Evolutionary conservation across 768 basidiomycete species (phyloP), one percentile per base, ranked within the genome.

Genomic region (Pholiota molesta): DNA sequence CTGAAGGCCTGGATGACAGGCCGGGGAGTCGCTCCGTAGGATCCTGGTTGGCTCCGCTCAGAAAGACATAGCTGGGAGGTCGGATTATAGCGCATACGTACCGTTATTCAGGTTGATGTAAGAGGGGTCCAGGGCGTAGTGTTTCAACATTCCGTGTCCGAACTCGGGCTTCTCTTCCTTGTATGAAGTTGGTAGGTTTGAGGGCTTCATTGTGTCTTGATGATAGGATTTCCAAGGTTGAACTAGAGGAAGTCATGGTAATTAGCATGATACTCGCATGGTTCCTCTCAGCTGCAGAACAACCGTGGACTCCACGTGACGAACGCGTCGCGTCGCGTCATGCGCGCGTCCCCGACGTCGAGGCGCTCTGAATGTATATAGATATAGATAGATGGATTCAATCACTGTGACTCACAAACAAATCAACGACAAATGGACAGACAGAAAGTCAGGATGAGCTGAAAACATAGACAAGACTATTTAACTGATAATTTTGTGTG

Each of bases 21-120:
- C 9, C 73, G 74, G 0, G 88, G 85, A 1, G 85, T 71, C 1
- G 84, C 81, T 3, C 88, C 88, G 65, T 81, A 88, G 0, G 87
- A 83, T 14, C 87, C 88, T 89, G 59, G 35, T 16, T 17, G 21
- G 5, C 2, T 19, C 45, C 1, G 9, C 14, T 33, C 31, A 31
- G 10, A 17, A n/a, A 19, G 29, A 5, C 3, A 9, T 2, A 19
- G 62, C 16, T 2, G 21, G 13, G 19, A 44, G 21, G 29, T 21
- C 16, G 21, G 23, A 7, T 2, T 3, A 31, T 31, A 31, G 10
- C 11, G 28, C 2, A 2, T 14, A 61, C 77, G 31, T 55, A 87
- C 90, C 89, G 55, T 86, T 78, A 68, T 91, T 90, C 52, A 91
- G 73, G 66, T 90, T 88, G 53, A 86, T 69, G 61, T 89, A 90